Evolutionary conservation across 345 rosid species (phyloP).

Genomic region (Eucalyptus cloeziana): DNA sequence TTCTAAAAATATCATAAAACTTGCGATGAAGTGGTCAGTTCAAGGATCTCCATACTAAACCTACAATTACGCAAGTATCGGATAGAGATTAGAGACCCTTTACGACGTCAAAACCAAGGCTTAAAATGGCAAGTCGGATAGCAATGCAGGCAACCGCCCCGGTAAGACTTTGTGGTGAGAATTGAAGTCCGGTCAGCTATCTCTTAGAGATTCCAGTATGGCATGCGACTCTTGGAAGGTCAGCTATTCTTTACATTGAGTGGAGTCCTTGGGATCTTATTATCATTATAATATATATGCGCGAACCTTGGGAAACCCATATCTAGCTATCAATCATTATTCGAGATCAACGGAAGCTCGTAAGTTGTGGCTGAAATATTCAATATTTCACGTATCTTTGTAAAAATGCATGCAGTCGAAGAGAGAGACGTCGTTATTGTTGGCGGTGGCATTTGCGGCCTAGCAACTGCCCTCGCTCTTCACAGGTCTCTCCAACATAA

Average conservation of each 20-base stretch:
- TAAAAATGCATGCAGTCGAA: not conserved
- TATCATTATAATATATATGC: not conserved
- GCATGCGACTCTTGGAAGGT: not conserved
- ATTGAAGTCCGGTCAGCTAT: not conserved
- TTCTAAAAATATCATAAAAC: not conserved
- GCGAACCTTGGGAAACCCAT: not conserved
- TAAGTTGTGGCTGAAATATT: not conserved
- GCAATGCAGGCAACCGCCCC: not conserved
- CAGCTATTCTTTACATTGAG: not conserved
- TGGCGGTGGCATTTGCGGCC: constrained; percentile 4
- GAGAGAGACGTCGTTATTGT: not conserved
- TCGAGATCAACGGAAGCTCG: not conserved
- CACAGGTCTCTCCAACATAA: not conserved
- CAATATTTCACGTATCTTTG: not conserved
- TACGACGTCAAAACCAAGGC: not conserved
- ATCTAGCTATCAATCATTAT: too few species aligned
- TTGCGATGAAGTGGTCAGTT: not conserved
- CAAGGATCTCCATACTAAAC: not conserved
- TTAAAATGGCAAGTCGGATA: not conserved
- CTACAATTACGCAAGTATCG: not conserved
- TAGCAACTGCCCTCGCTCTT: constrained; percentile 4
- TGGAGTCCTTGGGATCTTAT: too few species aligned
- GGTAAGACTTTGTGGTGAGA: not conserved
- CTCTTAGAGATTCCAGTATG: not conserved
- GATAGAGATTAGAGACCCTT: not conserved